Evolutionary conservation across 768 basidiomycete species (phyloP), one percentile per base, ranked within the genome.

Genomic region (Leucogyrophana mollusca): DNA sequence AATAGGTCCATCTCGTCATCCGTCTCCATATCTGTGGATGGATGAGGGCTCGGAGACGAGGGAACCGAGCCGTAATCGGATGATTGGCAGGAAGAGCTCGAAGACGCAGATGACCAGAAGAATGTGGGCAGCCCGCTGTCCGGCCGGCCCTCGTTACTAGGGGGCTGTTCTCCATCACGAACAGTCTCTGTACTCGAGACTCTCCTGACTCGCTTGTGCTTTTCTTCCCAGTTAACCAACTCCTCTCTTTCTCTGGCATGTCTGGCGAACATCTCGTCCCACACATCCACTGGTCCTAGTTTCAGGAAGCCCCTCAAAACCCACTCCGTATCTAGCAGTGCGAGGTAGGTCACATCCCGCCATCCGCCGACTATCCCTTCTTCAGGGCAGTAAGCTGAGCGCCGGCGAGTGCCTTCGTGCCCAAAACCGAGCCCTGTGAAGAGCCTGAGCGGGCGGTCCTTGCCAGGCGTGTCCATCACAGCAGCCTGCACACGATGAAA

Each of bases 321-420:
- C 81, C 81, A 85, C 36, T 85, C 83, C 0, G 79, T 83, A 37
- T 77, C 82, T 43, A 86, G 60, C 53, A 86, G 70, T 6, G 74
- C 82, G 25, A 85, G 62, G 52, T 79, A 78, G 1, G 78, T 81
- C 20, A 78, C 75, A 49, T 85, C 81, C 51, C 74, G 80, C 80
- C 79, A 85, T 37, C 72, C 64, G 2, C 56, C 43, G 2, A 67
- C 68, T 45, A 73, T 50, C 14, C 61, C 66, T n/a, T 61, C 64
- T 6, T 56, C 58, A 4, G 71, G 66, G 49, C 73, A 73, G 55
- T 61, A 76, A 44, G 80, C 76, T 0, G 78, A 72, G 35, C 78
- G 72, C 24, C 84, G 76, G 34, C 76, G 74, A 8, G 72, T 78
- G 37, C 86, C 86, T 62, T 89, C 86, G 49, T 82, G 77, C 6